Percentiles rank a stretch among this genome's conserved stretches.
These are phyloP conservation scores for Clohesyomyces aquaticus DNA, from an alignment of 495 filamentous ascomycete genomes.

Conservation along the genomic window DNA sequence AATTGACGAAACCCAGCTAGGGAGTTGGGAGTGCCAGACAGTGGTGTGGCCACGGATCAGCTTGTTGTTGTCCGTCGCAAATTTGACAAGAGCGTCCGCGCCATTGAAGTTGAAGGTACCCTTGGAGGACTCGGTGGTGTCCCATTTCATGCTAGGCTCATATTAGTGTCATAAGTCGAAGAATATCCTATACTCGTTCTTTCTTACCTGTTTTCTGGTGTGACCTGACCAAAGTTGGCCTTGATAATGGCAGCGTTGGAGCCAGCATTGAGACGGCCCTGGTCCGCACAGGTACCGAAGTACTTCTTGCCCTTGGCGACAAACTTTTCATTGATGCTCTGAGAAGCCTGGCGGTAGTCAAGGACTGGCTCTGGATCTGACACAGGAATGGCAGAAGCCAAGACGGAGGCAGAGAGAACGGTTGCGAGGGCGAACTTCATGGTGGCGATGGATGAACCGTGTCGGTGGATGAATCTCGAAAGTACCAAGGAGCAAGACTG, in stretches of 20 bases:
- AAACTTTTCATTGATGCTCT: constrained; percentile 58
- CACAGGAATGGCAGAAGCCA: constrained; percentile 34
- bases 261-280: constrained; percentile 55
- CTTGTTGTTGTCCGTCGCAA: constrained; percentile 59
- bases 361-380: constrained; percentile 32
- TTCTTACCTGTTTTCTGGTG: constrained; percentile 61
- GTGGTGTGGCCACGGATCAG: constrained; percentile 66
- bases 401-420: constrained; percentile 19
- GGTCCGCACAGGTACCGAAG: constrained; percentile 61
- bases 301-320: constrained; percentile 66
- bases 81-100: constrained; percentile 64
- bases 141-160: constrained; percentile 62
- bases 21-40: constrained; percentile 68
- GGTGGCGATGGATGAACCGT: constrained; percentile 1
- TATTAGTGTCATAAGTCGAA: too few species aligned
- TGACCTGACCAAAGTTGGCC: constrained; percentile 65
- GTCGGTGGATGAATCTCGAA: neutral
- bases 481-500: constrained; percentile 1
- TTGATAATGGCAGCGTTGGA: constrained; percentile 60
- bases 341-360: constrained; percentile 19
- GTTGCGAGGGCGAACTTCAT: constrained; percentile 35
- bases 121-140: constrained; percentile 53
- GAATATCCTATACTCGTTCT: too few species aligned
- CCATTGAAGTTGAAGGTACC: constrained; percentile 56
- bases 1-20: constrained; percentile 62